Evolutionary conservation across 1,284 basidiomycete species (phyloP).

Genomic region (Prillingera fragicola): DNA sequence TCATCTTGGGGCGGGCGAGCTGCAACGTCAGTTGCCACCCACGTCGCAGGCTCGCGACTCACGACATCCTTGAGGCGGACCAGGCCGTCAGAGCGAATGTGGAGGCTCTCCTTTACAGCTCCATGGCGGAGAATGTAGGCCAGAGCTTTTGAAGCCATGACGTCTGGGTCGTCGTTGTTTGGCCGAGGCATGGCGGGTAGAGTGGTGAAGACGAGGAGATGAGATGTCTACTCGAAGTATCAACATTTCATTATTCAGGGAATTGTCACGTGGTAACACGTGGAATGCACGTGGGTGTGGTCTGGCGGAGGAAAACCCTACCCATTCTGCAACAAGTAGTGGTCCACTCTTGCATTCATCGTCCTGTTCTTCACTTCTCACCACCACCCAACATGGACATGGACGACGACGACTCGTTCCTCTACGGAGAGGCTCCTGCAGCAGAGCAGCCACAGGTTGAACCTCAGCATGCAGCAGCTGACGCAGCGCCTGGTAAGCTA

Average conservation of each 20-base stretch:
- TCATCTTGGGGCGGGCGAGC: slow-evolving; percentile 56
- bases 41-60: slow-evolving; percentile 39
- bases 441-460: slow-evolving; percentile 1
- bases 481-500: not conserved
- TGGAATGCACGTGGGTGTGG: too few relatives aligned
- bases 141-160: slow-evolving; percentile 65
- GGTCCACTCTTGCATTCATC: too few relatives aligned
- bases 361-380: not conserved
- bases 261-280: not conserved
- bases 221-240: not conserved
- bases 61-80: slow-evolving; percentile 69
- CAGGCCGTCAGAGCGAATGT: slow-evolving; percentile 73
- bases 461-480: slow-evolving; percentile 11
- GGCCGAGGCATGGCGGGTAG: slow-evolving; percentile 38
- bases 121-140: slow-evolving; percentile 82
- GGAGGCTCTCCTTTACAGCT: slow-evolving; percentile 65
- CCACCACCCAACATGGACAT: slow-evolving; percentile 28
- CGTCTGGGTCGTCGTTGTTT: slow-evolving; percentile 49
- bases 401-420: slow-evolving; percentile 46
- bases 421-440: slow-evolving; percentile 37
- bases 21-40: slow-evolving; percentile 27
- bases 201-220: not conserved
- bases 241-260: not conserved
- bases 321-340: not conserved
- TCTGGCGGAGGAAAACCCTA: too few relatives aligned